Evolutionary conservation across 2,329 filamentous ascomycete genomes (phyloP), one percentile per base, ranked within the genome.

Genomic region (Coniochaeta pulveracea): DNA sequence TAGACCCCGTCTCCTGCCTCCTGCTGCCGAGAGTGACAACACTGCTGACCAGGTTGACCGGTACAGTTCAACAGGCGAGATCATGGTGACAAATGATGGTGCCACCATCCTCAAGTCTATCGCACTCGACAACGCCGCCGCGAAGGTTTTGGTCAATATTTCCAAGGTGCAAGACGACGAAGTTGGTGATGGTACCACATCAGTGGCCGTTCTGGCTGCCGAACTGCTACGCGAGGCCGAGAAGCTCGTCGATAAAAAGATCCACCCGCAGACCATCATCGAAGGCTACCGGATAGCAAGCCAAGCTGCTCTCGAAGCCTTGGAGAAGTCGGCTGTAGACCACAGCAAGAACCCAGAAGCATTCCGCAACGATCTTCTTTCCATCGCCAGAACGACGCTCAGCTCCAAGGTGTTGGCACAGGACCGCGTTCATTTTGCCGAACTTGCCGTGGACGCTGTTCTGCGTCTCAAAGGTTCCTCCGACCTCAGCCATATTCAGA

Each of bases 91-190:
- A 38, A 98, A 98, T 61, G 91, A 98, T 62, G 91, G 91, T 54
- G 91, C 91, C 42, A 98, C 91, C 16, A 98, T 98, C 47, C 75
- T 98, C 43, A 98, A 98, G 64, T 85, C 89, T 34, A 98, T 98
- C 58, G 91, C 91, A 26, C 80, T 98, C 52, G 91, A 98, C 60
- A 98, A 98, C 56, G 91, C 91, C 26, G 91, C 91, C 15, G 91
- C 91, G 35, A 98, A 98, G 65, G 91, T 98, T 5, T 72, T 98
- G 26, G 91, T 98, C 55, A 98, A 98, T 60, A 96, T 98, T 49
- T 96, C 89, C 42, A 98, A 98, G 64, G 91, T 98, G 5, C 91
- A 98, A 58, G 91, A 98, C 52, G 91, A 98, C 55, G 91, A 98
- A 60, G 89, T 98, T 16, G 91, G 91, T 52, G 91, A 98, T 56